phyloP scores from a whole-genome alignment of 2,329 filamentous ascomycete genomes.

The Bertia moriformis region DNA sequence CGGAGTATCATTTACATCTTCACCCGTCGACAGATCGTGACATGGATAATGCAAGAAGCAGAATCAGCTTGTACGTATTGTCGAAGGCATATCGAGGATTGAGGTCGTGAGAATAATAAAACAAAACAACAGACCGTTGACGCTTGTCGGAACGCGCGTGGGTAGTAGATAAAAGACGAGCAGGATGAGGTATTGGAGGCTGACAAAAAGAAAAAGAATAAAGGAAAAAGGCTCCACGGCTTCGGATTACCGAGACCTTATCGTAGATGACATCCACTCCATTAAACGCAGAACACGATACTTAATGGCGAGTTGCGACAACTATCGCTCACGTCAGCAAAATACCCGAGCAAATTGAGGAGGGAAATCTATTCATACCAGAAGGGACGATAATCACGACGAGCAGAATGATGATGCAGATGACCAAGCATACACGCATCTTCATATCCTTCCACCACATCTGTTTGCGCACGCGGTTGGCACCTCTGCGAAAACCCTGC shows the following conservation, averaged over 20 bases:
- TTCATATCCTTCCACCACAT: conserved; percentile 99
- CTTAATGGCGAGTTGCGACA: background rate
- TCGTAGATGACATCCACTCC: background rate
- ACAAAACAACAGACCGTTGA: conserved; percentile 3
- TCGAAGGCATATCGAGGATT: no score
- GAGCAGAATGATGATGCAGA: conserved; percentile 79
- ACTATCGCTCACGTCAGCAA: no score
- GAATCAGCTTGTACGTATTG: no score
- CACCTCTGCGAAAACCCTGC: conserved; percentile 87
- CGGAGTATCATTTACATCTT: conserved; percentile 26
- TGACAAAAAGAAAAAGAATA: no score
- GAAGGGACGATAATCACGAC: conserved; percentile 87
- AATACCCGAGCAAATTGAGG: no score
- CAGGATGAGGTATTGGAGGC: conserved; percentile 1
- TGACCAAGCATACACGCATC: conserved; percentile 94
- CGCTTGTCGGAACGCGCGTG: no score
- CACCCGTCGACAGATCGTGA: conserved; percentile 11
- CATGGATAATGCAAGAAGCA: no score
- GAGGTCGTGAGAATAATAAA: no score
- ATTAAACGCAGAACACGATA: background rate
- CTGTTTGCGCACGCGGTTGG: conserved; percentile 88
- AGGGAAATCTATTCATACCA: conserved; percentile 40
- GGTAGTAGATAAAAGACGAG: background rate
- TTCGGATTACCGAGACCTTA: background rate
- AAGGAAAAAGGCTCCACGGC: background rate